A percentile compares a stretch with the other conserved stretches of the same genome.
phyloP scores from a whole-genome alignment of 2,329 filamentous ascomycete genomes.

The Sporothrix inflata region DNA sequence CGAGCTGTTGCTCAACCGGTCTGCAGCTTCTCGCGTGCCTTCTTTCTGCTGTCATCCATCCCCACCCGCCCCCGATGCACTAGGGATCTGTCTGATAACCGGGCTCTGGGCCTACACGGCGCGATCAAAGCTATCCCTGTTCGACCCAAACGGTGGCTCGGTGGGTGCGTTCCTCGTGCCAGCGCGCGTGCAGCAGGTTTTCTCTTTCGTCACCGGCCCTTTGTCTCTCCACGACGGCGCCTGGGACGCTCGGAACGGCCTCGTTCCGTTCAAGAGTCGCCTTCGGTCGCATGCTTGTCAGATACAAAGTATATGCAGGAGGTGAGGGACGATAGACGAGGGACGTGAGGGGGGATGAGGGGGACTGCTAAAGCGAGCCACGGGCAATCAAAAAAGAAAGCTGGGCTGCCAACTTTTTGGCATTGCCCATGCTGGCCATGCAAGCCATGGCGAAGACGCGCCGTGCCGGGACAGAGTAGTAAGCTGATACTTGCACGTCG shows the following conservation, averaged over 20 bases:
- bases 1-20: background rate
- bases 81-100: background rate
- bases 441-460: background rate
- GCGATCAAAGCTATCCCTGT: conserved; percentile 9
- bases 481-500: too few species aligned
- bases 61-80: background rate
- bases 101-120: background rate
- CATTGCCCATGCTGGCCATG: background rate
- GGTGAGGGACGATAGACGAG: background rate
- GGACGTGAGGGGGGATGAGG: background rate
- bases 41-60: background rate
- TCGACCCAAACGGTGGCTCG: background rate
- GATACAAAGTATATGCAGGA: background rate
- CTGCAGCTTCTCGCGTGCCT: background rate
- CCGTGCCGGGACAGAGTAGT: background rate
- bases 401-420: background rate
- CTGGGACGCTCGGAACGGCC: background rate
- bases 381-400: background rate
- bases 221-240: too few species aligned
- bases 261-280: background rate
- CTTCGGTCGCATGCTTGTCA: background rate
- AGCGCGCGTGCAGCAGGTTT: too few species aligned
- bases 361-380: background rate
- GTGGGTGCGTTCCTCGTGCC: background rate
- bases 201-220: background rate